These are phyloP conservation scores for Chaetothyriales sp. DNA, from an alignment of 2,329 filamentous ascomycete species.

Conservation along the genomic window DNA sequence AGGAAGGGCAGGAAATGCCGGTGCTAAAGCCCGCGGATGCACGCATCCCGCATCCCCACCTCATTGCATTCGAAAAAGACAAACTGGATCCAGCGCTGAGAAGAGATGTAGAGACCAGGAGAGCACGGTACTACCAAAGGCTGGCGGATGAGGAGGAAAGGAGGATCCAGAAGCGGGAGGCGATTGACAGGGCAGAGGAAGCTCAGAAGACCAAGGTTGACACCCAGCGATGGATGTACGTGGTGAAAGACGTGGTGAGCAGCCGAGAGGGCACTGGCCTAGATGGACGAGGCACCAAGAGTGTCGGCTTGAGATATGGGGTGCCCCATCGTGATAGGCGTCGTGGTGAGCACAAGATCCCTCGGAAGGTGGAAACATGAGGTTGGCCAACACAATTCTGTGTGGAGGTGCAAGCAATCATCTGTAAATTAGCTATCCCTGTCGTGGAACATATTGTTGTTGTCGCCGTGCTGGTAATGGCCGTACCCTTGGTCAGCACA, in stretches of 20 bases:
- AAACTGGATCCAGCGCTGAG: constrained; percentile 21
- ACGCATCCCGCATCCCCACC: constrained; percentile 48
- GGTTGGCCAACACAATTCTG: neutral
- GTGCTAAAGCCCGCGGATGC: constrained; percentile 46
- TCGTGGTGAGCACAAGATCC: constrained; percentile 49
- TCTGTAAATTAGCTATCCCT: neutral
- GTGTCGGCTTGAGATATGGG: constrained; percentile 46
- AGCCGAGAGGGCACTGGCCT: constrained; percentile 40
- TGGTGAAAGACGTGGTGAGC: constrained; percentile 39
- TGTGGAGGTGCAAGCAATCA: neutral
- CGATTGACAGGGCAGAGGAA: constrained; percentile 28
- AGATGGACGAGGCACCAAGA: constrained; percentile 38
- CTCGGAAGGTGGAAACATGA: constrained; percentile 40
- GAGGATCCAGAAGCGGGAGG: constrained; percentile 29
- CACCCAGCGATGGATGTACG: constrained; percentile 43
- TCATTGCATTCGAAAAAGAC: constrained; percentile 37
- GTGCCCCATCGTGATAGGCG: constrained; percentile 48
- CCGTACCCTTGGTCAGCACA: too few species aligned
- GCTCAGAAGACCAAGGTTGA: constrained; percentile 20
- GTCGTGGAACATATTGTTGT: neutral
- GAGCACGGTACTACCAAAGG: constrained; percentile 30
- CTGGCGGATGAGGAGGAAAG: constrained; percentile 27
- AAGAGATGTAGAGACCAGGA: constrained; percentile 17
- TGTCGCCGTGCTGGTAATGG: too few species aligned
- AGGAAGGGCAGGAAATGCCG: constrained; percentile 29